phyloP scores from a whole-genome alignment of 1,284 basidiomycete species.

The Athelia sp. region DNA sequence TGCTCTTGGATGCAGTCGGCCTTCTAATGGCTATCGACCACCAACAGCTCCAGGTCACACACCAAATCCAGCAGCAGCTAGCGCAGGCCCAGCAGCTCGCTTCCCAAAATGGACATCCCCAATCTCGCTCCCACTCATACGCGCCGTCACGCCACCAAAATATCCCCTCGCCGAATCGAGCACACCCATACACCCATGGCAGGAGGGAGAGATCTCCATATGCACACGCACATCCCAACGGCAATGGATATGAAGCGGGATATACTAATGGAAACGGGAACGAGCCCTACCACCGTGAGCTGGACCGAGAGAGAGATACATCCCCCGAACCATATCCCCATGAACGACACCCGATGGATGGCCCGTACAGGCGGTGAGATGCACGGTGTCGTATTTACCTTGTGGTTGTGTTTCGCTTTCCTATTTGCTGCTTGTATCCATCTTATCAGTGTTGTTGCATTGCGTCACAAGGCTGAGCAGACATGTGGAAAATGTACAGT shows the following conservation, averaged over 20 bases:
- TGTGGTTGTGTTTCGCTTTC: no score
- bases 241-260: background rate
- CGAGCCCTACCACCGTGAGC: background rate
- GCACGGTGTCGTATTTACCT: no score
- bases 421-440: no score
- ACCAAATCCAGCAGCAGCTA: conserved; percentile 1
- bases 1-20: conserved; percentile 5
- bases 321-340: background rate
- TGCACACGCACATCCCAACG: background rate
- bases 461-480: background rate
- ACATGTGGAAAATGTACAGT: background rate
- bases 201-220: no score
- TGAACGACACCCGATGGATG: no score
- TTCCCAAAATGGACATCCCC: no score
- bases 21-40: background rate
- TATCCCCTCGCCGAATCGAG: no score
- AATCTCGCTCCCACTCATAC: no score
- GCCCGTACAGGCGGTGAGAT: no score
- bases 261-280: background rate
- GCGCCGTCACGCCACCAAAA: no score
- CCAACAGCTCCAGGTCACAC: background rate
- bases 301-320: background rate
- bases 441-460: background rate
- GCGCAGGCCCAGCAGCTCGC: background rate
- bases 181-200: no score